Evolutionary conservation across 306 rosid species (phyloP), one percentile per base, ranked within the genome.

Genomic region (Potentilla sterilis): DNA sequence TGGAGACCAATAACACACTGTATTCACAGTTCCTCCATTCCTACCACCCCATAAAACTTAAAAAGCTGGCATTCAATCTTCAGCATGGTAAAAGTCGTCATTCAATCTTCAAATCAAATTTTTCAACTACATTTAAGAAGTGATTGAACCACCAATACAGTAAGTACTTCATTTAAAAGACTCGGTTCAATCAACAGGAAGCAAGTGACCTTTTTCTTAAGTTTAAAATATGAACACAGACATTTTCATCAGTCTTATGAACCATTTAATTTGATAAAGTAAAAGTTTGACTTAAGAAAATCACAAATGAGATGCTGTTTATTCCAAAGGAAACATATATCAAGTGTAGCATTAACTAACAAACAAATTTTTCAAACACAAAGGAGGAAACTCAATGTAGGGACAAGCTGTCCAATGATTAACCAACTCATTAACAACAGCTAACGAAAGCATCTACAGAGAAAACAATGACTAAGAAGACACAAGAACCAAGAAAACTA

Each of bases 21-120:
- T 15, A 64, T 37, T 12, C 69, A 64, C 2, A 19, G 18, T 32
- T 32, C n/a, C 37, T 61, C 67, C 41, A 5, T 19, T 32, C 46
- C 12, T 7, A 37, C n/a, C 42, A 9, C 41, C n/a, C 34, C 21
- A 64, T 16, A 16, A 4, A 64, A 64, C 44, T 62, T 35, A 24
- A 62, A n/a, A 64, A 63, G 40, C 15, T 59, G 7, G 28, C 66
- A 59, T 59, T 59, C 66, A 59, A 59, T 59, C 66, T 58, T 59
- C 19, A 13, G 28, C 18, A 12, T 4, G 7, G 38, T 57, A 22
- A 59, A 15, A 11, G 5, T 32, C 32, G 42, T 34, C 67, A 62
- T 62, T 22, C 67, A 34, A 28, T 13, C 40, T 61, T 61, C 41
- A 61, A 32, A 61, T 61, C 18, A 61, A 61, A 37, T n/a, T n/a